Base-by-base conservation (phyloP, 345 rosid genomes). In the Populus alba region DNA sequence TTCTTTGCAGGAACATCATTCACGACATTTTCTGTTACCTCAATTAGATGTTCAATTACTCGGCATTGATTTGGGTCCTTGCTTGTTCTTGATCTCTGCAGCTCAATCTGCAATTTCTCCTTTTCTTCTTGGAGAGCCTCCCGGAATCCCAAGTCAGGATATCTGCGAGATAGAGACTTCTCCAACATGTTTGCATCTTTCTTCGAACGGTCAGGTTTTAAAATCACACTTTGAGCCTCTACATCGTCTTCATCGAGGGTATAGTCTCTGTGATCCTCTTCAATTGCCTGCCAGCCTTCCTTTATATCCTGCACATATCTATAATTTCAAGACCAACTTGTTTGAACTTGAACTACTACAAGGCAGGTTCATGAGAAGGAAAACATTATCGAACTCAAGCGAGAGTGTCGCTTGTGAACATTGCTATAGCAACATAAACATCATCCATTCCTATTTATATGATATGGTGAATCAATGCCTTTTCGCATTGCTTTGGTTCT, bases 41-140 rank as follows among this genome's bases (percentile, higher is more conserved):
- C 81, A 7, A 81, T 74, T 8, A 81, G 79, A 70, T 81, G 89
- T 72, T 84, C 83, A n/a, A 87, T 87, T 59, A 87, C 69, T n/a
- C 74, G 84, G 25, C 86, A 84, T 47, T 87, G 87, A 68, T 78
- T 59, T n/a, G 67, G 31, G n/a, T 87, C 86, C 16, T 76, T 67
- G 47, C 35, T 68, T 22, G 86, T 80, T 71, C 77, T 66, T 47
- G 86, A 84, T 51, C 83, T 59, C 10, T 81, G 85, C 38, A 87
- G 74, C 83, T 87, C 87, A 18, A 82, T 68, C 5, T 79, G 81
- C 7, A 87, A 83, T 70, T 84, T 87, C 68, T 43, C 80, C 45
- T 74, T 84, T 72, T 87, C 87, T 77, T 82, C 82, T n/a, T 7
- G 78, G 33, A 84, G 83, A 17, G 86, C 87, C 61, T 84, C 85